A percentile compares a stretch with the other conserved stretches of the same genome.
Conservation (phyloP, 1,284 basidiomycete genomes). For the Peniophora sp. region DNA sequence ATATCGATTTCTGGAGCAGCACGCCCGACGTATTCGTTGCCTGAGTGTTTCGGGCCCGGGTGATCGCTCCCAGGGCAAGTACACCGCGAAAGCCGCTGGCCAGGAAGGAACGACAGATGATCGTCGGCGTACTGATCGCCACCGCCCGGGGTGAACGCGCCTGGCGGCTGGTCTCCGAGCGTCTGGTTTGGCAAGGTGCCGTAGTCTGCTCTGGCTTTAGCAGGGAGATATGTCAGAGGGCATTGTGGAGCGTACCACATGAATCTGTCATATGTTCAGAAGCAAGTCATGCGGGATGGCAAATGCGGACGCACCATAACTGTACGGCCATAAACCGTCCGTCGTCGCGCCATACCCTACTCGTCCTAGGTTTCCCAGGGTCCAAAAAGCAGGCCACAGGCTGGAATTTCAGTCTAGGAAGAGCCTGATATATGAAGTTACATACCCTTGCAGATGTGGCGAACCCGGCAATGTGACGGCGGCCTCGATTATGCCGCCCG, state of each 20-base stretch:
- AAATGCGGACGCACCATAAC: conserved; percentile 25
- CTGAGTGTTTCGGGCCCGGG: conserved; percentile 63
- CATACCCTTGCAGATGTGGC: conserved; percentile 33
- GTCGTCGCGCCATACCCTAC: conserved; percentile 68
- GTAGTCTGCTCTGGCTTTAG: conserved; percentile 22
- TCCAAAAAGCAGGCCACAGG: conserved; percentile 75
- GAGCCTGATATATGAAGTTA: not conserved
- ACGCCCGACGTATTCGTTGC: conserved; percentile 65
- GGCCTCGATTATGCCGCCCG: conserved; percentile 63
- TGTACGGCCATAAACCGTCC: conserved; percentile 27
- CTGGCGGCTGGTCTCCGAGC: conserved; percentile 25
- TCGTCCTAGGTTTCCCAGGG: conserved; percentile 74
- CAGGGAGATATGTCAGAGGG: conserved; percentile 39
- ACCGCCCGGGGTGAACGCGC: conserved; percentile 23
- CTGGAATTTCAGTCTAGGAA: conserved; percentile 28
- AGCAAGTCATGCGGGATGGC: not conserved
- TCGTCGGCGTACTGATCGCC: conserved; percentile 26
- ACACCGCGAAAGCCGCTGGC: conserved; percentile 74
- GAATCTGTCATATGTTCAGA: conserved; percentile 28
- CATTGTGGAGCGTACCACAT: conserved; percentile 40
- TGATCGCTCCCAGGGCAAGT: conserved; percentile 79
- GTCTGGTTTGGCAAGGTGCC: conserved; percentile 51
- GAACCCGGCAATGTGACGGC: conserved; percentile 52
- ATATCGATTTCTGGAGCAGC: conserved; percentile 85
- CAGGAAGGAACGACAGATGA: conserved; percentile 63